These are phyloP conservation scores for Globisporangium megalacanthum DNA, from an alignment of 352 stramenopile species.

Conservation along the genomic window DNA sequence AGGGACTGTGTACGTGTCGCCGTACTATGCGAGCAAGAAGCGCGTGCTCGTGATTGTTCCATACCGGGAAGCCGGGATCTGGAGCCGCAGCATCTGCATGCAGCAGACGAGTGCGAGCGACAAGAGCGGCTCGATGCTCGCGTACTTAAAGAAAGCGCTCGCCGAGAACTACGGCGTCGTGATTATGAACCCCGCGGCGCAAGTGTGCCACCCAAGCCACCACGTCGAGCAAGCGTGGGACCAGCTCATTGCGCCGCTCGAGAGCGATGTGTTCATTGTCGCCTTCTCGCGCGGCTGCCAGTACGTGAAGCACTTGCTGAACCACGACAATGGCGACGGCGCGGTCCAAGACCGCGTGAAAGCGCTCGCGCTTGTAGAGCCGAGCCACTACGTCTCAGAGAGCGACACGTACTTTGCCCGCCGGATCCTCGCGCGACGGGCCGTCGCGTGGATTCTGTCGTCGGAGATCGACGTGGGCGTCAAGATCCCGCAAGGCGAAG, in stretches of 20 bases:
- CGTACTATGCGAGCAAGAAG: conserved; percentile 48
- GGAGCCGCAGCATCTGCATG: conserved; percentile 82
- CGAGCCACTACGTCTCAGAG: conserved; percentile 74
- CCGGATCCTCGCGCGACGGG: conserved; percentile 58
- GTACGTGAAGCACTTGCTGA: conserved; percentile 77
- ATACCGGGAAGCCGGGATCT: conserved; percentile 82
- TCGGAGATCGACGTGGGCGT: conserved; percentile 63
- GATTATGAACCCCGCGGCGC: conserved; percentile 76
- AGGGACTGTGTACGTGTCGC: conserved; percentile 70
- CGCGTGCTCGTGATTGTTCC: conserved; percentile 78
- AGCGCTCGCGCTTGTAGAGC: conserved; percentile 73
- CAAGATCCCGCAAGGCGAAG: conserved; percentile 67
- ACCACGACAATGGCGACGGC: conserved; percentile 71
- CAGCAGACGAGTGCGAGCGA: conserved; percentile 47
- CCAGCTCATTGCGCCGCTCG: conserved; percentile 57
- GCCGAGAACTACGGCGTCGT: conserved; percentile 79
- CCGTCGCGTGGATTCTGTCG: conserved; percentile 71
- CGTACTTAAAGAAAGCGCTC: conserved; percentile 75
- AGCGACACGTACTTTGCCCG: conserved; percentile 74
- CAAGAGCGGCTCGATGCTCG: conserved; percentile 71
- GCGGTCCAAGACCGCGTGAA: conserved; percentile 80
- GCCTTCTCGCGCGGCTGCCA: conserved; percentile 71
- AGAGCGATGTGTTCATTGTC: conserved; percentile 70
- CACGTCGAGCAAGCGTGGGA: conserved; percentile 82
- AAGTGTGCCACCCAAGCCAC: conserved; percentile 61